These are phyloP conservation scores for Syzygium oleosum DNA, from an alignment of 345 rosid species.

Conservation along the genomic window DNA sequence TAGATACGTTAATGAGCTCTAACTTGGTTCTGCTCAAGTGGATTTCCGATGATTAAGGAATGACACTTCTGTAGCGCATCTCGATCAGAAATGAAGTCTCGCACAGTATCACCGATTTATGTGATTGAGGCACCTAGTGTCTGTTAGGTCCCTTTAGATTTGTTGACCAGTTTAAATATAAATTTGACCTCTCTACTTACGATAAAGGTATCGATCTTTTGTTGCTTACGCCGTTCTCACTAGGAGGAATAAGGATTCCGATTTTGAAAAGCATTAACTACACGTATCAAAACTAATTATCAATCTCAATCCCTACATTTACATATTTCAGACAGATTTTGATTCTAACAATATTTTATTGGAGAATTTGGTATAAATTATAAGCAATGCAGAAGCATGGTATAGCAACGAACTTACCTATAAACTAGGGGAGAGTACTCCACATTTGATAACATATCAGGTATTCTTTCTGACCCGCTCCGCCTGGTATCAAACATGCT, in stretches of 20 bases:
- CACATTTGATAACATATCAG: background rate
- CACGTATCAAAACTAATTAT: background rate
- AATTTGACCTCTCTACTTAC: background rate
- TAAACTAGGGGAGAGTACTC: background rate
- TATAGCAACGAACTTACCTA: background rate
- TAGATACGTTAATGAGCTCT: too few relatives aligned
- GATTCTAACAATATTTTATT: background rate
- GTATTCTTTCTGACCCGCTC: background rate
- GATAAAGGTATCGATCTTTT: background rate
- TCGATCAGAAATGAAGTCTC: background rate
- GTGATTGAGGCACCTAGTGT: background rate
- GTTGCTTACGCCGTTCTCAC: background rate
- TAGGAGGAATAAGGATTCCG: too few relatives aligned
- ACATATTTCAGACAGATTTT: background rate
- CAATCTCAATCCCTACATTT: background rate
- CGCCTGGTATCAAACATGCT: background rate
- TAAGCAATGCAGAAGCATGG: background rate
- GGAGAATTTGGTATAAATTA: background rate
- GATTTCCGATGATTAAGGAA: background rate
- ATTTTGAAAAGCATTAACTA: too few relatives aligned
- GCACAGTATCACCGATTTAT: background rate
- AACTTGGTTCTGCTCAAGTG: background rate
- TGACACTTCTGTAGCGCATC: background rate
- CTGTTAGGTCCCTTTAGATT: background rate
- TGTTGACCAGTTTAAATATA: background rate